phyloP scores from a whole-genome alignment of 495 filamentous ascomycete genomes.

The Cercophora sp. region DNA sequence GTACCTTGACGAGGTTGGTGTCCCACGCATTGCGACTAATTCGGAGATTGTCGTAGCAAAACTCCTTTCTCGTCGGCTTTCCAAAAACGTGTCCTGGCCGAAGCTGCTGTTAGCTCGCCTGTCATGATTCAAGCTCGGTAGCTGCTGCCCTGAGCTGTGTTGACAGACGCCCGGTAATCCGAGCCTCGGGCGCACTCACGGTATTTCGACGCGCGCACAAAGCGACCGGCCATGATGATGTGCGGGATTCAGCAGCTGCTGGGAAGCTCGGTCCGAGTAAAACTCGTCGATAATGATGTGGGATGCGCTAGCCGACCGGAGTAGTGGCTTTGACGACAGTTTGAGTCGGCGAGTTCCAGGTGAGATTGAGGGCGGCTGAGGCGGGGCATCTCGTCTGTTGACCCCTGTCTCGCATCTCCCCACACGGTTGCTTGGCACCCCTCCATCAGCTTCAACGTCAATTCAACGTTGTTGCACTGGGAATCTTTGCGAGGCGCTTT shows the following conservation, averaged over 20 bases:
- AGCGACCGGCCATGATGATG: conserved; percentile 81
- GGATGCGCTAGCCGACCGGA: too few relatives aligned
- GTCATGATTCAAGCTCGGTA: conserved; percentile 19
- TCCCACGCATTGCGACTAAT: conserved; percentile 99
- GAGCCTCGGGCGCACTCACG: conserved; percentile 56
- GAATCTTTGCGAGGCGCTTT: too few relatives aligned
- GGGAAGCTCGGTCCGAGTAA: background rate
- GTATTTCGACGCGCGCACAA: conserved; percentile 98
- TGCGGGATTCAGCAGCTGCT: background rate
- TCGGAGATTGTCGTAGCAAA: conserved; percentile 90
- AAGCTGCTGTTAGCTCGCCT: too few relatives aligned
- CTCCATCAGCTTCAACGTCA: background rate
- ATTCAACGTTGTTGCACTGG: too few relatives aligned
- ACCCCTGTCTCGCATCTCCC: background rate
- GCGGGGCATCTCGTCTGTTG: background rate
- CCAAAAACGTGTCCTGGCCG: conserved; percentile 98
- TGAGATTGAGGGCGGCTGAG: background rate
- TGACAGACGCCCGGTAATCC: conserved; percentile 14
- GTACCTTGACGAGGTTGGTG: conserved; percentile 92
- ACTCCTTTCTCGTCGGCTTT: conserved; percentile 84
- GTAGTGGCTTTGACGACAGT: background rate
- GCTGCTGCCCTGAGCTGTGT: background rate
- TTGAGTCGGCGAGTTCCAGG: too few relatives aligned
- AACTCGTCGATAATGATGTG: too few relatives aligned
- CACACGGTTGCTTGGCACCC: background rate